A percentile compares a stretch with the other conserved stretches of the same genome.
These are phyloP conservation scores for Thermothelomyces thermophilus DNA, from an alignment of 2,329 filamentous ascomycete genomes.

Conservation along the genomic window DNA sequence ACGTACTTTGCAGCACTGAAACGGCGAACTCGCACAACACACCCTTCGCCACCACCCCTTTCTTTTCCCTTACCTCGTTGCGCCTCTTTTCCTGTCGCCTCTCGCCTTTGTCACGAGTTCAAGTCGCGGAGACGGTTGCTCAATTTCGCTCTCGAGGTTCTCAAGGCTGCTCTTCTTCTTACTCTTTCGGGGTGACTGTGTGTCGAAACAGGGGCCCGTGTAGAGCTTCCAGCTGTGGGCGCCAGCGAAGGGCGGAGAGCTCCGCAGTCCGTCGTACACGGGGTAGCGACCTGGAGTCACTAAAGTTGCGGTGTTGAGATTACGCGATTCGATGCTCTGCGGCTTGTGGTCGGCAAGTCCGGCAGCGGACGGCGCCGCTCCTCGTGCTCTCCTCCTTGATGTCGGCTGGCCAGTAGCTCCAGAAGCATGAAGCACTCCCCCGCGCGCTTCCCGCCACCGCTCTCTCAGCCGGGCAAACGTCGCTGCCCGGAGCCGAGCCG, in stretches of 20 bases:
- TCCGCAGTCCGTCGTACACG: slow-evolving; percentile 4
- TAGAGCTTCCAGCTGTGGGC: not conserved
- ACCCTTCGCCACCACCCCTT: no score
- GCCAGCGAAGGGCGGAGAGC: not conserved
- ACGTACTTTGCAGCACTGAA: no score
- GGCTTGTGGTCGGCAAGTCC: not conserved
- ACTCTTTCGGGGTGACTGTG: not conserved
- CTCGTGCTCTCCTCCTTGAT: not conserved
- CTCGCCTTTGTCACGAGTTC: not conserved
- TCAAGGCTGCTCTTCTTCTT: not conserved
- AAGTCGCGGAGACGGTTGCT: not conserved
- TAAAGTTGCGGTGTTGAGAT: not conserved
- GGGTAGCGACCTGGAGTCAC: not conserved
- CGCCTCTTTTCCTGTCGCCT: no score
- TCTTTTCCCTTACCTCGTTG: no score
- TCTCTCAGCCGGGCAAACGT: not conserved
- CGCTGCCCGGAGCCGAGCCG: not conserved
- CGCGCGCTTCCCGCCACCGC: not conserved
- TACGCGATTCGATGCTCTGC: not conserved
- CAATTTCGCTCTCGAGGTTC: not conserved
- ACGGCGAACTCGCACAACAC: no score
- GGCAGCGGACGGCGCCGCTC: not conserved
- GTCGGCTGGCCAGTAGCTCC: not conserved
- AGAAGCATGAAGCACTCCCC: not conserved
- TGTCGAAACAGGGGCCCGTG: not conserved